Conservation (phyloP, 352 stramenopile species). For the Globisporangium sylvaticum region DNA sequence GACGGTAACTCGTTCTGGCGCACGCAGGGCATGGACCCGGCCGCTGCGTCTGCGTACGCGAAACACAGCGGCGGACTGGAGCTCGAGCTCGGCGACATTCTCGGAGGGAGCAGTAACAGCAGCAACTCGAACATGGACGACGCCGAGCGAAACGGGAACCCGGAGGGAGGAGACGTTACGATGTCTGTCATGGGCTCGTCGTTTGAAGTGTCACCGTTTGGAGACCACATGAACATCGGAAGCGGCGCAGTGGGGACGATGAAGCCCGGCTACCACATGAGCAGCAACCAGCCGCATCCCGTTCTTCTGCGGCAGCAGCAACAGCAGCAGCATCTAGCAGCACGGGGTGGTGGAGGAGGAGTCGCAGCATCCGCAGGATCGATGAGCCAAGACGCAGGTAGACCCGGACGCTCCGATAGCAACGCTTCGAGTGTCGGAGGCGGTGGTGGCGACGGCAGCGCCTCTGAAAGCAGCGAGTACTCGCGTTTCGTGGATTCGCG, state of each 20-base stretch:
- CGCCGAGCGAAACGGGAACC: not conserved
- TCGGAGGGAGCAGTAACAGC: conserved; percentile 15
- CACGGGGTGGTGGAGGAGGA: not conserved
- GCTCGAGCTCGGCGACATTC: conserved; percentile 38
- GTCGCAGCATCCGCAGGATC: not conserved
- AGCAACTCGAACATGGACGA: conserved; percentile 12
- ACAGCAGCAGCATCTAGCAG: conserved; percentile 6
- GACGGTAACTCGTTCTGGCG: conserved; percentile 16
- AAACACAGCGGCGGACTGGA: conserved; percentile 27
- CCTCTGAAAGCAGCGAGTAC: conserved; percentile 29
- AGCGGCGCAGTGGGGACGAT: not conserved
- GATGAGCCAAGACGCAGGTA: not conserved
- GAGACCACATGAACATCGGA: conserved; percentile 21
- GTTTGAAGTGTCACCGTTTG: conserved; percentile 38
- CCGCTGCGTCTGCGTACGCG: not conserved
- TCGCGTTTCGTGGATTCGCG: conserved; percentile 34
- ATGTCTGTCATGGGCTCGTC: conserved; percentile 26
- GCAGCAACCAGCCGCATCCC: conserved; percentile 9
- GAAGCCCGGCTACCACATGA: conserved; percentile 9
- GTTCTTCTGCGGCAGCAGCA: conserved; percentile 6
- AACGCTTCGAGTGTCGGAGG: conserved; percentile 7
- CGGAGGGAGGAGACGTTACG: not conserved
- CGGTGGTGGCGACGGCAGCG: conserved; percentile 6
- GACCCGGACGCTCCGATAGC: conserved; percentile 8
- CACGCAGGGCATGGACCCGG: conserved; percentile 2